Evolutionary conservation across 2,329 filamentous ascomycete species (phyloP), one percentile per base, ranked within the genome.

Genomic region (Epicoccum sorghinum): DNA sequence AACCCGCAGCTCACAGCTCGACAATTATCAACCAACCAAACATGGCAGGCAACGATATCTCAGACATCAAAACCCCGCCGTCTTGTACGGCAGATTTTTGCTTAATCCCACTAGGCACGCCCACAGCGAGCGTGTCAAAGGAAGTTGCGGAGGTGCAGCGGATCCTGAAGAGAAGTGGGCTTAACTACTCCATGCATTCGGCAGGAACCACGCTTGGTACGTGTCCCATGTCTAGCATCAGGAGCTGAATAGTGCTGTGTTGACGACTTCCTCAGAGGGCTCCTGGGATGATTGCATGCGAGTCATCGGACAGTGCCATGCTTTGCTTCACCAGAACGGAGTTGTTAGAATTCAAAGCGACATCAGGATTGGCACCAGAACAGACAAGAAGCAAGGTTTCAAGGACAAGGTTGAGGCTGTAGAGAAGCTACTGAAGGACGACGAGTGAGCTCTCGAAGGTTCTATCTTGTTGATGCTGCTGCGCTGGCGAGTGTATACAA

Each of bases 71-170:
- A 25, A 93, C 91, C 1, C 93, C 93, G 4, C 79, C 84, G 51
- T 79, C 86, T 52, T 96, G 91, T 77, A 91, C 89, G 49, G 93
- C 89, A 53, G 93, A 97, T 77, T 96, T 97, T 74, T 97, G 93
- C 75, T 81, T 97, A 62, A 89, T 97, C 57, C 93, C 93, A 2
- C 88, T 98, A 42, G 79, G 79, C 54, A 82, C 79, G 9, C 77
- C 78, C 4, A 78, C 77, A 1, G 78, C 79, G 3, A 79, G 77
- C 7, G 79, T 82, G n/a, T 79, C 78, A 6, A 74, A 77, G 49
- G 90, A 98, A 72, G 87, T 99, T 27, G 93, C 93, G 30, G 87
- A 89, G 59, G 91, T 98, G 33, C 93, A 98, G 78, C 86, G 88
- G 52, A 82, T 98, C 32, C 83, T 99, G 66, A 86, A 89, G 75